A percentile compares a stretch with the other conserved stretches of the same genome.
Conservation (phyloP, 179 eudicot species). For the Beta corolliflora region DNA sequence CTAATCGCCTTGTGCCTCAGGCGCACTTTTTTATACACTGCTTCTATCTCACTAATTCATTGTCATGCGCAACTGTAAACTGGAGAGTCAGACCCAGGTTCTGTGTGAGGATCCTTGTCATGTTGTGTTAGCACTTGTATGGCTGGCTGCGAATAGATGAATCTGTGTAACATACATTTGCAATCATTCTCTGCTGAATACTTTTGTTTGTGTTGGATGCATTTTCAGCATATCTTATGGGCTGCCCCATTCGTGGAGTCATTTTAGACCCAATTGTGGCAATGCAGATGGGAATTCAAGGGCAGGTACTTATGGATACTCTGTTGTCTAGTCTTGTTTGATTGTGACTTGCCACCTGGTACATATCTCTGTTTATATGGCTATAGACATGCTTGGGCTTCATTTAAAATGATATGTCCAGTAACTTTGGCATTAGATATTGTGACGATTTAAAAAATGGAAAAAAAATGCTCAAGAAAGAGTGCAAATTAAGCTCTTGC, state of each 20-base stretch:
- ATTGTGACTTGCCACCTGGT: not conserved
- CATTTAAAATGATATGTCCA: not conserved
- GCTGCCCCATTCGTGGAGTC: constrained; percentile 96
- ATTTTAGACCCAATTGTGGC: constrained; percentile 92
- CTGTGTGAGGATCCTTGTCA: not conserved
- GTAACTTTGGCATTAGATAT: not conserved
- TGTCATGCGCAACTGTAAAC: not conserved
- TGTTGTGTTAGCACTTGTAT: not conserved
- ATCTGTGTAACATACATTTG: not conserved
- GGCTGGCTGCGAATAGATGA: not conserved
- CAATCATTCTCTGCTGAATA: constrained; percentile 10
- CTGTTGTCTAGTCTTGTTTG: constrained; percentile 11
- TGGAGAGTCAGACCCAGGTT: not conserved
- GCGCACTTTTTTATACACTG: not conserved
- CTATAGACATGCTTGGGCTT: not conserved
- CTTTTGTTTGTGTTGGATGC: constrained; percentile 14
- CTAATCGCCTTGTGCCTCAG: too few relatives aligned
- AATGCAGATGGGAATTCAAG: constrained; percentile 98
- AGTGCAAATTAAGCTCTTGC: not conserved
- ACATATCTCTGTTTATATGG: not conserved
- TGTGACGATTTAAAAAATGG: not conserved
- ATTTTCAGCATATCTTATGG: constrained; percentile 91
- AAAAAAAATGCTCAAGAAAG: not conserved
- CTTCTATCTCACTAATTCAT: not conserved
- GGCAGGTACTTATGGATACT: constrained; percentile 56